Percentiles rank a stretch among this genome's conserved stretches.
Evolutionary conservation across 2,329 filamentous ascomycete genomes (phyloP).

Genomic region (Epichloe uncinata): DNA sequence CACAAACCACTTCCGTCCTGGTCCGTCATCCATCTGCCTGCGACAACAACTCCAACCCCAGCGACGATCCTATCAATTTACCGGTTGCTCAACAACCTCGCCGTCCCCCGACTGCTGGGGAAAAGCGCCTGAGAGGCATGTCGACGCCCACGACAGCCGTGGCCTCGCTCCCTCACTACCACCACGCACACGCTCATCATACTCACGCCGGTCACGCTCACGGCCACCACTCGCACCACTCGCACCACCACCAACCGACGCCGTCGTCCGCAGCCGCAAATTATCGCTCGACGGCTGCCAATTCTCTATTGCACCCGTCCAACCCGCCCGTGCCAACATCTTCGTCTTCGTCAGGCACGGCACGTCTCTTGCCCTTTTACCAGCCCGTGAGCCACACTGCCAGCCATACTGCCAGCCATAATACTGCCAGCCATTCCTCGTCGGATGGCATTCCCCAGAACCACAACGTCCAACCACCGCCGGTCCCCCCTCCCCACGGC

Average conservation of each 20-base stretch:
- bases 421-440: slow-evolving; percentile 18
- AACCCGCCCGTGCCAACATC: slow-evolving; percentile 11
- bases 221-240: slow-evolving; percentile 3
- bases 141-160: slow-evolving; percentile 71
- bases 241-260: slow-evolving; percentile 5
- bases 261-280: slow-evolving; percentile 6
- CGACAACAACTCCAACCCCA: not conserved
- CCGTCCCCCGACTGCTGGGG: slow-evolving; percentile 2
- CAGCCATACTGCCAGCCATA: slow-evolving; percentile 13
- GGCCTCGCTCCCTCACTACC: slow-evolving; percentile 56
- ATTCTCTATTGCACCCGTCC: slow-evolving; percentile 14
- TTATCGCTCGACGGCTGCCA: slow-evolving; percentile 17
- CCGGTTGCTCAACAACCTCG: not conserved
- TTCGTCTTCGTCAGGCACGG: slow-evolving; percentile 13
- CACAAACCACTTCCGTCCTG: not conserved
- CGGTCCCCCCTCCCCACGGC: slow-evolving; percentile 18
- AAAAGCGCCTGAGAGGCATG: slow-evolving; percentile 33
- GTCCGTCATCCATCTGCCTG: not conserved
- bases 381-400: slow-evolving; percentile 11
- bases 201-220: not conserved
- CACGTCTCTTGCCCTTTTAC: slow-evolving; percentile 15
- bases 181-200: slow-evolving; percentile 27
- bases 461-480: slow-evolving; percentile 15
- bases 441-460: slow-evolving; percentile 18
- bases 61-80: not conserved